Evolutionary conservation across 805 yeast species (phyloP).

Genomic region (Wickerhamomyces bovis): DNA sequence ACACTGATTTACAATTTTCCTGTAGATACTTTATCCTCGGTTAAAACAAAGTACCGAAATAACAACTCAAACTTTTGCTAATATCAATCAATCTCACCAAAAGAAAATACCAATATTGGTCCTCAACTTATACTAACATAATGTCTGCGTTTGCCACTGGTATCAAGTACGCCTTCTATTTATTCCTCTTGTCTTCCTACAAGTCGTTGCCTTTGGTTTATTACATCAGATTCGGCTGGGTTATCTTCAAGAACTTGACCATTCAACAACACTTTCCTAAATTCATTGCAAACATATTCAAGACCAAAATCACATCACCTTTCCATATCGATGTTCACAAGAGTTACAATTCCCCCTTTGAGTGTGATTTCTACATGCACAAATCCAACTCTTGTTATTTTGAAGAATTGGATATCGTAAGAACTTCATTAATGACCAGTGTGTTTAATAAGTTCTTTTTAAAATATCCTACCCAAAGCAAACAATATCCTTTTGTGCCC

Average conservation of each 20-base stretch:
- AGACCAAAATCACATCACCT: slow-evolving; percentile 14
- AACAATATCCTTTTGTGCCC: slow-evolving; percentile 49
- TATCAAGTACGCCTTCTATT: slow-evolving; percentile 6
- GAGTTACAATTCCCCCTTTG: slow-evolving; percentile 67
- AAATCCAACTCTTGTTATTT: slow-evolving; percentile 85
- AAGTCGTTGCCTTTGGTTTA: slow-evolving; percentile 69
- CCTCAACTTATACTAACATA: too few relatives aligned
- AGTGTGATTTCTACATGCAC: slow-evolving; percentile 82
- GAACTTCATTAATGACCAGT: slow-evolving; percentile 55
- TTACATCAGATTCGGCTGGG: slow-evolving; percentile 52
- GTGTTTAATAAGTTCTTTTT: slow-evolving; percentile 53
- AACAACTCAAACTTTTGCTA: too few relatives aligned
- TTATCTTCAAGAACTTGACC: slow-evolving; percentile 34
- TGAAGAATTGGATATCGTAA: slow-evolving; percentile 71
- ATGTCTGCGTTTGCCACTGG: slow-evolving; percentile 1
- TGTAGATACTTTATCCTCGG: too few relatives aligned
- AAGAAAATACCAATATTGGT: too few relatives aligned
- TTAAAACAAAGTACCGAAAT: too few relatives aligned
- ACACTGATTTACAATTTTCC: too few relatives aligned
- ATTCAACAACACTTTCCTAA: slow-evolving; percentile 27
- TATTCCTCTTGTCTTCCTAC: slow-evolving; percentile 36
- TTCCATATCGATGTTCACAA: slow-evolving; percentile 38
- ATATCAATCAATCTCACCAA: too few relatives aligned
- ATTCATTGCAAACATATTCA: slow-evolving; percentile 9
- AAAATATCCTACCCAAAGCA: slow-evolving; percentile 36